Percentiles rank a stretch among this genome's conserved stretches.
Conservation (phyloP, 352 stramenopile species). For the Albugo candida region DNA sequence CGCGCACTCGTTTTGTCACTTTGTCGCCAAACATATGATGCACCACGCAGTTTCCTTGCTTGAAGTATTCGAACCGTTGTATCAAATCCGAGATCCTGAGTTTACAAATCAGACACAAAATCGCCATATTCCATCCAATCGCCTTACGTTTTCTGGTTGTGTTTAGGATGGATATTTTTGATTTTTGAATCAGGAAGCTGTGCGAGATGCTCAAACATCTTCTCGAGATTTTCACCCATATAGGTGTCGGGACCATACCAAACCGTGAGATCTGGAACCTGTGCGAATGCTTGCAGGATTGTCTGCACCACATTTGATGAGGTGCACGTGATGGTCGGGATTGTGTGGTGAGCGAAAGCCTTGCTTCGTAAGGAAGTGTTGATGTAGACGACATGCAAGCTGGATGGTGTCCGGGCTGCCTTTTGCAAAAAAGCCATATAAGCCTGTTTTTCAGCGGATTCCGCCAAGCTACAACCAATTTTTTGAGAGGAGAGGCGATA, state of each 20-base stretch:
- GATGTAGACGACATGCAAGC: slow-evolving; percentile 97
- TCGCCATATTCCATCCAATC: neutral
- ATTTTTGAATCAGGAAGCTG: slow-evolving; percentile 70
- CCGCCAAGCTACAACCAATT: slow-evolving; percentile 91
- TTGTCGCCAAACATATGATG: slow-evolving; percentile 97
- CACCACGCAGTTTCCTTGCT: slow-evolving; percentile 92
- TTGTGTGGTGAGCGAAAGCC: slow-evolving; percentile 81
- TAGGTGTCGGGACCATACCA: slow-evolving; percentile 94
- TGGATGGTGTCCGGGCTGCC: slow-evolving; percentile 67
- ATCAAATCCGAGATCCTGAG: slow-evolving; percentile 54
- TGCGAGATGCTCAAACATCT: slow-evolving; percentile 79
- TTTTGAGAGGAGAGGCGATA: slow-evolving; percentile 82
- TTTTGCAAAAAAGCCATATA: slow-evolving; percentile 89
- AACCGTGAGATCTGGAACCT: slow-evolving; percentile 82
- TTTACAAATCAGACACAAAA: neutral
- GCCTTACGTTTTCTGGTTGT: slow-evolving; percentile 53
- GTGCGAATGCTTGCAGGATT: slow-evolving; percentile 84
- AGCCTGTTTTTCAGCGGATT: slow-evolving; percentile 82
- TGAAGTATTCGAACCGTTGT: slow-evolving; percentile 87
- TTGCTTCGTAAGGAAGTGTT: slow-evolving; percentile 96
- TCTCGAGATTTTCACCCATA: slow-evolving; percentile 94
- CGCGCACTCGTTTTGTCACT: slow-evolving; percentile 81
- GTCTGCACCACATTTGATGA: slow-evolving; percentile 93
- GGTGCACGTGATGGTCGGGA: slow-evolving; percentile 95
- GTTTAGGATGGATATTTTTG: slow-evolving; percentile 56